Percentiles rank a stretch among this genome's conserved stretches.
Conservation (phyloP, 1,139 yeast genomes). For the Suhomyces wounanorum region DNA sequence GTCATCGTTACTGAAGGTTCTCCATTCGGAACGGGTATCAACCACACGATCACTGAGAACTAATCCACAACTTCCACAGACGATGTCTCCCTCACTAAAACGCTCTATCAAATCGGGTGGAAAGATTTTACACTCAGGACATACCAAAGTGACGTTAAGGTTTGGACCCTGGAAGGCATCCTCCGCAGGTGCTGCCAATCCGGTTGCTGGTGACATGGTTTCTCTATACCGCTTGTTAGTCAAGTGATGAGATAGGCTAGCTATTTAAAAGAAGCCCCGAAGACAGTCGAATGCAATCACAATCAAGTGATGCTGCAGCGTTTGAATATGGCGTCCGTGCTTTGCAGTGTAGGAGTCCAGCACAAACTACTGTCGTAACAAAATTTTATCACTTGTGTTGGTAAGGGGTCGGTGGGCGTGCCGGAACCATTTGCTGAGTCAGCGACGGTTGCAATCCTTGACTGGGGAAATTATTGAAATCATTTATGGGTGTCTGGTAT, state of each 20-base stretch:
- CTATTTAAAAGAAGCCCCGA: conserved; percentile 1
- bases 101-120: conserved; percentile 96
- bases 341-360: conserved; percentile 1
- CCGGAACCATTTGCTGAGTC: background rate
- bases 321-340: conserved; percentile 1
- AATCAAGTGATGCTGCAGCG: conserved; percentile 5
- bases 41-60: conserved; percentile 91
- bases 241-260: background rate
- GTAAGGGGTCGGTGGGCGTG: background rate
- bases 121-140: conserved; percentile 94
- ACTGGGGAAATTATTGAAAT: too few relatives aligned
- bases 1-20: conserved; percentile 95
- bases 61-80: conserved; percentile 94
- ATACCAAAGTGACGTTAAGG: conserved; percentile 83
- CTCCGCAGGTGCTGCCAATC: conserved; percentile 16
- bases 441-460: background rate
- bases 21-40: conserved; percentile 97
- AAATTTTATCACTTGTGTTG: background rate
- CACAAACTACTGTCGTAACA: background rate
- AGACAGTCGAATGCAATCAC: conserved; percentile 1
- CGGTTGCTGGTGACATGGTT: conserved; percentile 8
- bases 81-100: conserved; percentile 96
- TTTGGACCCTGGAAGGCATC: conserved; percentile 57
- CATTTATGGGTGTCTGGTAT: too few relatives aligned
- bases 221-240: background rate